phyloP scores from a whole-genome alignment of 768 basidiomycete genomes.

The Austroboletus festivus region DNA sequence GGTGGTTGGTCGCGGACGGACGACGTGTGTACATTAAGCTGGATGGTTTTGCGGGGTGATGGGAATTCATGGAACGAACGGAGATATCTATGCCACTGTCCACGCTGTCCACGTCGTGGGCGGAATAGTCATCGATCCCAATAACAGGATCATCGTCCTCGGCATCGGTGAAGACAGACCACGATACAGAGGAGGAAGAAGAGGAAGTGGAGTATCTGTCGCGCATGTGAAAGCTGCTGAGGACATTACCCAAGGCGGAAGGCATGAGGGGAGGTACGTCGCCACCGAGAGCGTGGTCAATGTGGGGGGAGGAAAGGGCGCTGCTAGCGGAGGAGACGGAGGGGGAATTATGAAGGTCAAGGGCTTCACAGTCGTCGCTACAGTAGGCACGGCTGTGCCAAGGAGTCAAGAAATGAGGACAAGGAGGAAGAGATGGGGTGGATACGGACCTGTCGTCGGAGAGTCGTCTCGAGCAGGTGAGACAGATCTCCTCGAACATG shows the following conservation, averaged over 20 bases:
- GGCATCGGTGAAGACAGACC: constrained; percentile 63
- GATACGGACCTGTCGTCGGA: constrained; percentile 55
- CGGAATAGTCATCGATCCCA: constrained; percentile 35
- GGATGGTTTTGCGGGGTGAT: constrained; percentile 37
- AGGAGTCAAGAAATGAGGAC: constrained; percentile 17
- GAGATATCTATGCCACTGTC: constrained; percentile 39
- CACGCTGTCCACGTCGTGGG: constrained; percentile 26
- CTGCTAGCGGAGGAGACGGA: constrained; percentile 65
- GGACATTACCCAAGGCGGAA: constrained; percentile 52
- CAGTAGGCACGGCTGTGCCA: constrained; percentile 64
- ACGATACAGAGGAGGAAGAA: constrained; percentile 64
- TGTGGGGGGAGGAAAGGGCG: constrained; percentile 63
- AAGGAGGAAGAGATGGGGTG: constrained; percentile 12
- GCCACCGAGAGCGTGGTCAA: constrained; percentile 48
- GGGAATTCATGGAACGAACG: constrained; percentile 41
- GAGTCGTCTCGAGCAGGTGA: constrained; percentile 67
- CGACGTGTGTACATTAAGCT: constrained; percentile 64
- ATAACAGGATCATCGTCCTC: constrained; percentile 46
- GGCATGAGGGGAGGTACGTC: constrained; percentile 70
- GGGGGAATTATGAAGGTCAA: constrained; percentile 59
- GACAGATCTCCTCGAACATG: constrained; percentile 82
- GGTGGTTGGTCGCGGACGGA: constrained; percentile 69
- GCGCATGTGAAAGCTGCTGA: constrained; percentile 43
- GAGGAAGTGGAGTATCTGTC: constrained; percentile 57
- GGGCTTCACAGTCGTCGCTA: constrained; percentile 61